Evolutionary conservation across 176 grass and related monocot genomes (phyloP).

Genomic region (Cenchrus fungigraminus): DNA sequence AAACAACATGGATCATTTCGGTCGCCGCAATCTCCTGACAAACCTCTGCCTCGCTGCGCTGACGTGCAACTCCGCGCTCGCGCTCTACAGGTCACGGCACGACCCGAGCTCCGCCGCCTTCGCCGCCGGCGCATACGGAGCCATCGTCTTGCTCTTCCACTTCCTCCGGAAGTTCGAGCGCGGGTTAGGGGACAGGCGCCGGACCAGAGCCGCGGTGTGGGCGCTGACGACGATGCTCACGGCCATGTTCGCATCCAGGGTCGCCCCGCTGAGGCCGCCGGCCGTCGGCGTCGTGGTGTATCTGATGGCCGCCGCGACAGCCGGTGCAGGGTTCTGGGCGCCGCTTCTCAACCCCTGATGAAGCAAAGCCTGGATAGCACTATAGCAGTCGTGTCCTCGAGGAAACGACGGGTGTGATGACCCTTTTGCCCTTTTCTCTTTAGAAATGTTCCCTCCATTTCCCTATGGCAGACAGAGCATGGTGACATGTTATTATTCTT

Average conservation of each 20-base stretch:
- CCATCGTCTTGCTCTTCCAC: not conserved
- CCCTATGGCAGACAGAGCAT: no score
- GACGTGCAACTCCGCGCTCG: not conserved
- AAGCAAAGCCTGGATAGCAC: no score
- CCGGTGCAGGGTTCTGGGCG: no score
- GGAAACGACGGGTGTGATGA: no score
- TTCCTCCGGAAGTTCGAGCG: constrained; percentile 11
- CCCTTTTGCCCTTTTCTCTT: no score
- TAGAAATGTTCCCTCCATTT: no score
- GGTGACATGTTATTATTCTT: no score
- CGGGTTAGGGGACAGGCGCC: not conserved
- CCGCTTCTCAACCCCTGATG: no score
- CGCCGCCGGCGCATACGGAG: not conserved
- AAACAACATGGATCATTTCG: no score
- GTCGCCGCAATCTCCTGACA: not conserved
- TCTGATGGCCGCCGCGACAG: no score
- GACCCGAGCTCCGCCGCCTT: not conserved
- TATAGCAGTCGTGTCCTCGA: no score
- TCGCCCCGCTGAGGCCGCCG: constrained; percentile 27
- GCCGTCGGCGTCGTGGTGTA: not conserved
- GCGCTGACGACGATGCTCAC: constrained; percentile 6
- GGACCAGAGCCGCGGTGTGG: constrained; percentile 6
- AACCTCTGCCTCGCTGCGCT: not conserved
- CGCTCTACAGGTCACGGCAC: not conserved
- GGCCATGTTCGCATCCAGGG: constrained; percentile 4